Evolutionary conservation across 2,329 filamentous ascomycete species (phyloP).

Genomic region (Penicillium fuscoglaucum): DNA sequence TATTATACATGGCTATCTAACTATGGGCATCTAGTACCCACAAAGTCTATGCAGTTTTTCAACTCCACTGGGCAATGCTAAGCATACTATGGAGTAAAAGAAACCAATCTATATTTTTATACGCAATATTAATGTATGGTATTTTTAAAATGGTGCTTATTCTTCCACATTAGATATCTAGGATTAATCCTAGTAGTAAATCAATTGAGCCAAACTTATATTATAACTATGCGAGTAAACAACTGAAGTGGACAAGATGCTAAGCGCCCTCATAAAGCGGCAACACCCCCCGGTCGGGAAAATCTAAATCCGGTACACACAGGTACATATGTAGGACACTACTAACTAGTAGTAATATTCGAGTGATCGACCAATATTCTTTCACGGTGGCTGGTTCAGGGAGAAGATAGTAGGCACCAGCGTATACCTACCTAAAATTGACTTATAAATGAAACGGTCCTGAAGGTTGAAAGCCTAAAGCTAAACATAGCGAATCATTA

Average conservation of each 20-base stretch:
- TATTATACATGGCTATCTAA: no score
- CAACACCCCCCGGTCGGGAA: neutral
- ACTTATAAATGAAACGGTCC: neutral
- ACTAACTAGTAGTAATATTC: neutral
- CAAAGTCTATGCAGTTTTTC: no score
- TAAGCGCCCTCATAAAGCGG: neutral
- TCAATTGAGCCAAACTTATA: neutral
- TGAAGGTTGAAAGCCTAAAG: conserved; percentile 1
- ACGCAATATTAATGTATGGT: no score
- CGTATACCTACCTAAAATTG: neutral
- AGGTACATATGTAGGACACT: neutral
- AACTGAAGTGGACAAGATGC: no score
- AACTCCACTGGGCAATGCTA: no score
- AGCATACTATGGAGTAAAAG: no score
- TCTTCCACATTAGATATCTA: neutral
- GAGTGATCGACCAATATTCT: neutral
- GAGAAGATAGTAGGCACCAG: conserved; percentile 22
- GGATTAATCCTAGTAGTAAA: neutral
- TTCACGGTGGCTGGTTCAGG: conserved; percentile 20
- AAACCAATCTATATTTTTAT: no score
- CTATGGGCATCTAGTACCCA: no score
- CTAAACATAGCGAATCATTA: conserved; percentile 6
- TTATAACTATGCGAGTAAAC: no score
- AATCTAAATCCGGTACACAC: neutral
- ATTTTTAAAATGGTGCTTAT: neutral